Conservation (phyloP, 305 asterid species). For the Withania somnifera region DNA sequence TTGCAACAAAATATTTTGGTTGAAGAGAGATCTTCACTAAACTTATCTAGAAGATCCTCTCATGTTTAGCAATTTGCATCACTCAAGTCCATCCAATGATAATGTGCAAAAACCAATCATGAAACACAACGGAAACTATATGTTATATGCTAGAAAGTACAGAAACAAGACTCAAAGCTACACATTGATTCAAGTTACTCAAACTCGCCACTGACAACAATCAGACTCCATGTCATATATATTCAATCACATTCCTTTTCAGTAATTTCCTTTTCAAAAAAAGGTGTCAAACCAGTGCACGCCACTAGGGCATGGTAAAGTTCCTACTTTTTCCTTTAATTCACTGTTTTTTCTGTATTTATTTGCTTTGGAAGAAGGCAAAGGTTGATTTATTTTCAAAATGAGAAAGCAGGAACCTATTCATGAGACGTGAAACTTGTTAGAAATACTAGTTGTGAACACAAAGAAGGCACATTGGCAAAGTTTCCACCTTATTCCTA, state of each 20-base stretch:
- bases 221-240: neutral
- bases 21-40: neutral
- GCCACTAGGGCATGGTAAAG: neutral
- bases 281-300: neutral
- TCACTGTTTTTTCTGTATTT: neutral
- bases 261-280: neutral
- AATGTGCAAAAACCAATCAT: neutral
- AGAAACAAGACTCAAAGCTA: neutral
- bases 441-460: neutral
- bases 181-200: neutral
- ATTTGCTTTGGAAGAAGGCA: neutral
- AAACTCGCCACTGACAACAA: neutral
- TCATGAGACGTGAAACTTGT: neutral
- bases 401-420: neutral
- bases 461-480: neutral
- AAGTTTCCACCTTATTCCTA: neutral
- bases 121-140: neutral
- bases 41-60: neutral
- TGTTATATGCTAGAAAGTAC: neutral
- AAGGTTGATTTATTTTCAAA: neutral
- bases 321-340: neutral
- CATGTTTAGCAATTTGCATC: neutral
- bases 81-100: neutral
- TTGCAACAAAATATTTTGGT: neutral
- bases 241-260: neutral